phyloP scores from a whole-genome alignment of 495 filamentous ascomycete genomes.

The Rhypophila decipiens region DNA sequence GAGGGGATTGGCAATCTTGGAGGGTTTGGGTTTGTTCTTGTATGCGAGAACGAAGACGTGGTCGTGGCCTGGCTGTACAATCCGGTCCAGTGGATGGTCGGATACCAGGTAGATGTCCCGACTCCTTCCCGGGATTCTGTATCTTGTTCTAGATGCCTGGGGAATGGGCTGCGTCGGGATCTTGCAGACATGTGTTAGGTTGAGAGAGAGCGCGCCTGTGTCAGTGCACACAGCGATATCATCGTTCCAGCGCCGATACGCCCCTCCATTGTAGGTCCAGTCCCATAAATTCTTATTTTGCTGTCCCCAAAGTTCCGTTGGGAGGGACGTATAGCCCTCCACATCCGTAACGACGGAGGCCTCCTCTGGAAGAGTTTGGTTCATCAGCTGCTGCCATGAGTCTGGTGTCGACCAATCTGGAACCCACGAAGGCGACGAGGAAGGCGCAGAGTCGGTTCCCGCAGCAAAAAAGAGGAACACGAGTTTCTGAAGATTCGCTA shows the following conservation, averaged over 20 bases:
- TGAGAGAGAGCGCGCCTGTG: background rate
- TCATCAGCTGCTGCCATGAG: background rate
- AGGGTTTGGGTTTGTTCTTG: background rate
- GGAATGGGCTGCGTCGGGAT: background rate
- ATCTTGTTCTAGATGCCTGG: background rate
- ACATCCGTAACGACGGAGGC: background rate
- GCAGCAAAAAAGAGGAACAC: constrained; percentile 3
- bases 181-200: background rate
- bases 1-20: background rate
- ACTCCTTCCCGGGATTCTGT: background rate
- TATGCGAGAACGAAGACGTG: background rate
- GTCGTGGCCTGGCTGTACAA: background rate
- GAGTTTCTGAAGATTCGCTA: constrained; percentile 3
- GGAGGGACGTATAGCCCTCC: background rate
- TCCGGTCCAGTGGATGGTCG: background rate
- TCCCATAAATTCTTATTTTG: background rate
- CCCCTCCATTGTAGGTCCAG: background rate
- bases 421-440: constrained; percentile 6
- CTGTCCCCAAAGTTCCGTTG: background rate
- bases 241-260: background rate
- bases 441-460: background rate
- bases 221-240: background rate
- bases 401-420: constrained; percentile 3
- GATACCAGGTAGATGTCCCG: background rate
- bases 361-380: background rate